Evolutionary conservation across 495 filamentous ascomycete genomes (phyloP), one percentile per base, ranked within the genome.

Genomic region (Penicillium crystallinum): DNA sequence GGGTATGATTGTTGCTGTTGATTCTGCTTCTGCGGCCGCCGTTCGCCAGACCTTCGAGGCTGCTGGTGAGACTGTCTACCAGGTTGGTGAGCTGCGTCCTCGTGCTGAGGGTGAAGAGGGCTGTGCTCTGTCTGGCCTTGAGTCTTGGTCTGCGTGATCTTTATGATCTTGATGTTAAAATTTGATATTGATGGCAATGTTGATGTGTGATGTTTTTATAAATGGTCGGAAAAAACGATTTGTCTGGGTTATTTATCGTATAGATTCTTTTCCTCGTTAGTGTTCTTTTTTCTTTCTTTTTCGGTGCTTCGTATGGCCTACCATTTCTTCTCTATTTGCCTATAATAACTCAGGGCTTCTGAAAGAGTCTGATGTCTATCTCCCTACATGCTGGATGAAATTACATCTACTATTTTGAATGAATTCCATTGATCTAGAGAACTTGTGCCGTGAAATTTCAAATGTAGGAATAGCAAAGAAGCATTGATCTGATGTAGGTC

Each of bases 1-100:
- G 19, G 93, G 93, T 41, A 96, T 97, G 89, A 86, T 97, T 4
- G 65, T 92, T 7, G 90, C 89, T 7, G 90, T 96, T 0, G 76
- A 74, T 17, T 44, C 60, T 1, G 50, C 63, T 11, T 47, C 55
- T 8, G 63, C 55, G 55, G 61, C 49, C 25, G 63, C 50, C 19
- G 46, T 66, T 15, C 63, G 63, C 23, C 67, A 72, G 55, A 80
- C 64, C 37, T 73, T 83, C 44, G 76, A 81, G 25, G 71, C 71
- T 42, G 80, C 77, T 25, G 93, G 91, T 11, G 92, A 98, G 78
- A 85, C 62, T 33, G 87, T 92, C 14, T 87, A 81, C 56, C 70
- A 64, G n/a, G 80, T 97, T 54, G 93, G 93, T 21, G 80, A 71
- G 64, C 70, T 98, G 35, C 65, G 67, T 60, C 55, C 58, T 18